Conservation (phyloP, 2,329 filamentous ascomycete genomes). For the Alternaria novae-zelandiae region DNA sequence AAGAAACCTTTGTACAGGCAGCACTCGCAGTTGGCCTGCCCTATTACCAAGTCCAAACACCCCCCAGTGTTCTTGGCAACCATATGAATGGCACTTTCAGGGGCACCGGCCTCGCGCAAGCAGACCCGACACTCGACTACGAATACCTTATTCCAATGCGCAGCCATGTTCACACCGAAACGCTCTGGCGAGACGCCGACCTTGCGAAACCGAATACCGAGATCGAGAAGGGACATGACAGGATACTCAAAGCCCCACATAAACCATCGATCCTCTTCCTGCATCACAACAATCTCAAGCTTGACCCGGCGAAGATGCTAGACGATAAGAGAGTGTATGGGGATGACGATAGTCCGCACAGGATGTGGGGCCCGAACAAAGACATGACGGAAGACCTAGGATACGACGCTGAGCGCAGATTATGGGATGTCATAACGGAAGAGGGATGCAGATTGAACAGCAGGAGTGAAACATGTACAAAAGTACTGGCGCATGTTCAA, state of each 20-base stretch:
- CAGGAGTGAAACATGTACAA: constrained; percentile 15
- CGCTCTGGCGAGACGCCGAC: constrained; percentile 16
- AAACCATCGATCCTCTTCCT: constrained; percentile 26
- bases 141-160: constrained; percentile 21
- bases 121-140: constrained; percentile 28
- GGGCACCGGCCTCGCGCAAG: constrained; percentile 24
- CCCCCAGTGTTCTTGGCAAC: constrained; percentile 41
- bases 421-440: constrained; percentile 31
- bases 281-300: constrained; percentile 29
- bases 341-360: constrained; percentile 12
- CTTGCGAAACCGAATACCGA: neutral
- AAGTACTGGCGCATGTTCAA: constrained; percentile 14
- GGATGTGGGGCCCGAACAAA: constrained; percentile 29
- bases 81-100: constrained; percentile 15
- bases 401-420: constrained; percentile 30
- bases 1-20: constrained; percentile 57
- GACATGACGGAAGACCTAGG: constrained; percentile 23
- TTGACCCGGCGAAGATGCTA: constrained; percentile 23
- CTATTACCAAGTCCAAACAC: constrained; percentile 51
- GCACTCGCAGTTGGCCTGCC: constrained; percentile 51
- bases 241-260: constrained; percentile 2
- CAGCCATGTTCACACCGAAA: constrained; percentile 19
- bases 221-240: constrained; percentile 6
- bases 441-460: constrained; percentile 27
- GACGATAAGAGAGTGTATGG: constrained; percentile 10